Conservation (phyloP, 1,139 yeast species). For the Nakaseomyces nivariensis region DNA sequence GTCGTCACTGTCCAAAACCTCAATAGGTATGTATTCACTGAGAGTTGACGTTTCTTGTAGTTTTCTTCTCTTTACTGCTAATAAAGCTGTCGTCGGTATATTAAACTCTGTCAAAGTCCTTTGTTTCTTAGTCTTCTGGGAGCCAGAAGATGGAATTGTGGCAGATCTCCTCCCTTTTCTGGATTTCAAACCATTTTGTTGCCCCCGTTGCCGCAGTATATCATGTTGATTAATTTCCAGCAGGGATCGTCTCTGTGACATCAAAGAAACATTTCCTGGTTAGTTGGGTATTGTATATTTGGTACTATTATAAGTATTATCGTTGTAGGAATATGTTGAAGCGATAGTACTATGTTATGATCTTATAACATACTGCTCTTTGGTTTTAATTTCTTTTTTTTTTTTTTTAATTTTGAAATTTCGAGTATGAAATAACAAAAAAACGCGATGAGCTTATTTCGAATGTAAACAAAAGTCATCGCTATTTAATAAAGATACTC, state of each 20-base stretch:
- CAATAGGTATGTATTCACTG: background rate
- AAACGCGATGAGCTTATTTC: background rate
- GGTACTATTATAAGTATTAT: too few relatives aligned
- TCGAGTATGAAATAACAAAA: background rate
- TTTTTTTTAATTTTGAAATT: too few relatives aligned
- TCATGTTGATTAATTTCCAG: constrained; percentile 1
- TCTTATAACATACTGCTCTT: too few relatives aligned
- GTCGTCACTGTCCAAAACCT: background rate
- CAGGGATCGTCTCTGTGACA: background rate
- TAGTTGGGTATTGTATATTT: background rate
- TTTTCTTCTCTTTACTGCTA: constrained; percentile 6
- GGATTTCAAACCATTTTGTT: background rate
- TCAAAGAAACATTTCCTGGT: background rate
- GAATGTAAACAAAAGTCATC: too few relatives aligned
- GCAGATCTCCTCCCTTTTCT: background rate
- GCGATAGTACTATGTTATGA: too few relatives aligned
- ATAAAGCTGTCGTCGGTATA: constrained; percentile 14
- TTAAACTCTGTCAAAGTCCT: constrained; percentile 20
- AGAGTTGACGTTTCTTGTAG: background rate
- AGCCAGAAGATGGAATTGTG: background rate
- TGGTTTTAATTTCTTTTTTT: too few relatives aligned
- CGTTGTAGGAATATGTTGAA: too few relatives aligned
- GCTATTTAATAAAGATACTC: too few relatives aligned
- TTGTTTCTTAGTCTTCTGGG: constrained; percentile 13
- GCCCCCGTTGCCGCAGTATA: background rate